Percentiles rank a stretch among this genome's conserved stretches.
These are phyloP conservation scores for Sequoiadendron giganteum DNA, from an alignment of 75 land plant species.

Conservation along the genomic window DNA sequence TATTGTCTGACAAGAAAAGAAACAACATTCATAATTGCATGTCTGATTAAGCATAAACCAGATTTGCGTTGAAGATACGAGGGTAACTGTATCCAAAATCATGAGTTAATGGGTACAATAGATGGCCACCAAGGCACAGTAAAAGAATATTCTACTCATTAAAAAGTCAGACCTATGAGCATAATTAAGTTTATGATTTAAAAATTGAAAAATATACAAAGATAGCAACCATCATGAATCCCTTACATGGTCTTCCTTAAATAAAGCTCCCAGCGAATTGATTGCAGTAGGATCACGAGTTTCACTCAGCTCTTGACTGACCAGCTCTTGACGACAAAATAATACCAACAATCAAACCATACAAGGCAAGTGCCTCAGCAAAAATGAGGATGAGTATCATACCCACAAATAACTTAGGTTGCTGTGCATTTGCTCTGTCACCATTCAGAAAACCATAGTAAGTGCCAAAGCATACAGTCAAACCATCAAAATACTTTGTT, in stretches of 20 bases:
- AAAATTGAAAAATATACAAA: constrained; percentile 5
- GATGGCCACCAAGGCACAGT: neutral
- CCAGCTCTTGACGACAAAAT: constrained; percentile 68
- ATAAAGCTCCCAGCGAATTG: neutral
- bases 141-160: neutral
- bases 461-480: neutral
- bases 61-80: neutral
- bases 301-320: constrained; percentile 55
- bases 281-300: neutral
- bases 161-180: neutral
- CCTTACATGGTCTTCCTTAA: neutral
- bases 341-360: constrained; percentile 68
- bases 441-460: neutral
- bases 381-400: constrained; percentile 69
- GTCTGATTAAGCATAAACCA: neutral
- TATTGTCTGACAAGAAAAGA: neutral
- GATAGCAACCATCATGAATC: neutral
- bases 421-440: constrained; percentile 71
- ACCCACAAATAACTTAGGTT: constrained; percentile 66
- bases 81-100: neutral
- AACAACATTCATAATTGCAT: neutral
- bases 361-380: constrained; percentile 68
- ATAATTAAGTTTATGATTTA: neutral
- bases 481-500: neutral
- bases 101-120: neutral